Conservation (phyloP, 129 eudicot genomes). For the Escallonia herrerae region DNA sequence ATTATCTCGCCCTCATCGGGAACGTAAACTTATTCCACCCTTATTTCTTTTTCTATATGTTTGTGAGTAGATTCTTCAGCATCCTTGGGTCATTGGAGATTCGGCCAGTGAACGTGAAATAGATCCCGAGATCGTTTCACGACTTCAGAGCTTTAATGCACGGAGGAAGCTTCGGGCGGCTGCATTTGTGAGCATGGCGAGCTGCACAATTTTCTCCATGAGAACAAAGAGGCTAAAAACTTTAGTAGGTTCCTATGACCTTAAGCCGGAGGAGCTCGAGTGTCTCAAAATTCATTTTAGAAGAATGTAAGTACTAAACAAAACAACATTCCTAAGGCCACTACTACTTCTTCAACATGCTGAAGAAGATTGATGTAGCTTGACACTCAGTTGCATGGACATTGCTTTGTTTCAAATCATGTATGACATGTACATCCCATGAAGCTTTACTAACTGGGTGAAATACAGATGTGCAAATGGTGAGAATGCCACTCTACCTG, state of each 20-base stretch:
- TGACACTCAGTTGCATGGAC: too few relatives aligned
- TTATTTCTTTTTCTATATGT: too few relatives aligned
- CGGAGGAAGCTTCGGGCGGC: conserved; percentile 84
- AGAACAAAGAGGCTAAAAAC: conserved; percentile 75
- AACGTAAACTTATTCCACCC: too few relatives aligned
- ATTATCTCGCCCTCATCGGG: too few relatives aligned
- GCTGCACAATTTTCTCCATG: conserved; percentile 60
- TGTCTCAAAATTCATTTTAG: conserved; percentile 56
- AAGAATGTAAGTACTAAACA: conserved; percentile 39
- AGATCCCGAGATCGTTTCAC: conserved; percentile 69
- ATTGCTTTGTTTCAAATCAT: too few relatives aligned
- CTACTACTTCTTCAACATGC: too few relatives aligned
- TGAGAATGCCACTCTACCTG: conserved; percentile 60
- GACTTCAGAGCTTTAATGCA: conserved; percentile 69
- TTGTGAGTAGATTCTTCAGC: conserved; percentile 47
- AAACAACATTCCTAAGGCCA: too few relatives aligned
- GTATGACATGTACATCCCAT: too few relatives aligned
- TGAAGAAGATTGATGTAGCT: too few relatives aligned
- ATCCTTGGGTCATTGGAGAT: conserved; percentile 79
- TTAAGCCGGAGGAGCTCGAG: conserved; percentile 65
- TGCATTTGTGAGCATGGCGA: conserved; percentile 73
- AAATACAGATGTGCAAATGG: conserved; percentile 67
- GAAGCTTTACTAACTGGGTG: too few relatives aligned
- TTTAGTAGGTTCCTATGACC: conserved; percentile 71
- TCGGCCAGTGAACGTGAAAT: conserved; percentile 68